phyloP scores from a whole-genome alignment of 2,329 filamentous ascomycete species.

The Neobulgaria alba region DNA sequence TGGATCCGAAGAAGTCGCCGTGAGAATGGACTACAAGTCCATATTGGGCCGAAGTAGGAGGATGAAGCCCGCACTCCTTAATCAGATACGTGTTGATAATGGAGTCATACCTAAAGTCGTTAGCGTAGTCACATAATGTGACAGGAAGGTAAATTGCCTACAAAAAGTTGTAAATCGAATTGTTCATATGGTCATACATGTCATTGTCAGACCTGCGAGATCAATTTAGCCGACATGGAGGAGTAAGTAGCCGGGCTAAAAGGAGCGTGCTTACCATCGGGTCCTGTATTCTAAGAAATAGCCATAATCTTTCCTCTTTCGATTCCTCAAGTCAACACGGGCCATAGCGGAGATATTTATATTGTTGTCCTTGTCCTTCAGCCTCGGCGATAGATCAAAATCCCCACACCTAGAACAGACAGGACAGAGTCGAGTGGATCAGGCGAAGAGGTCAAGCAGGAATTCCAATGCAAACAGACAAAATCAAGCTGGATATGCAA shows the following conservation, averaged over 20 bases:
- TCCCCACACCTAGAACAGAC: too few relatives aligned
- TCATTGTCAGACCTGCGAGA: slow-evolving; percentile 2
- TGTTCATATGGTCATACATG: slow-evolving; percentile 83
- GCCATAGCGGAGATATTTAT: neutral
- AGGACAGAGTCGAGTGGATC: too few relatives aligned
- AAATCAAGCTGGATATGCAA: too few relatives aligned
- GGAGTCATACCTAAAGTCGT: slow-evolving; percentile 63
- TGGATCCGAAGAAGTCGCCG: slow-evolving; percentile 75
- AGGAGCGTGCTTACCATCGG: too few relatives aligned
- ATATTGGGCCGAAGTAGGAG: slow-evolving; percentile 61
- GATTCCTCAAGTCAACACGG: neutral
- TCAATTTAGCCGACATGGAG: too few relatives aligned
- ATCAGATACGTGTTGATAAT: slow-evolving; percentile 87
- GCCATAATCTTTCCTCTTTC: slow-evolving; percentile 1
- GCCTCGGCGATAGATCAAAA: too few relatives aligned
- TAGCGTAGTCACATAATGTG: slow-evolving; percentile 1
- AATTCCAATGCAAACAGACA: too few relatives aligned
- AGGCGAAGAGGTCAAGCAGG: too few relatives aligned
- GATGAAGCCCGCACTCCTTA: slow-evolving; percentile 64
- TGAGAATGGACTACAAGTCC: slow-evolving; percentile 79
- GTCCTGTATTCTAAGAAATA: slow-evolving; percentile 1
- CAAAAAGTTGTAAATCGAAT: slow-evolving; percentile 77
- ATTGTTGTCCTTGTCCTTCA: too few relatives aligned
- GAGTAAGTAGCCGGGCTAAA: neutral
- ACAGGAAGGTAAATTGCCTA: slow-evolving; percentile 30